Conservation (phyloP, 1,139 yeast species). For the Suhomyces chickasaworum region DNA sequence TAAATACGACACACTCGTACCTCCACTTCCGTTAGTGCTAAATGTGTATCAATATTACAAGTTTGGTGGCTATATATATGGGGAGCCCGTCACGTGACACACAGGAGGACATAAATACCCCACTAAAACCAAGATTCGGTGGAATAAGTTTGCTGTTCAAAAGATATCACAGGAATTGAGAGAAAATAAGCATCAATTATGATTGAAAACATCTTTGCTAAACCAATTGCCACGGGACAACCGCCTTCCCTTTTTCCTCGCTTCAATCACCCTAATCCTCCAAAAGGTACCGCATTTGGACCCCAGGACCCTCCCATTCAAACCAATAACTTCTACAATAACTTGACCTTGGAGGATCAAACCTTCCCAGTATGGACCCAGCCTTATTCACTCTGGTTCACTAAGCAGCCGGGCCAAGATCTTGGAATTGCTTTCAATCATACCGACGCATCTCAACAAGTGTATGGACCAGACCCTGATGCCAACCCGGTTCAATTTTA, state of each 20-base stretch:
- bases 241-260: slow-evolving; percentile 33
- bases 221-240: slow-evolving; percentile 29
- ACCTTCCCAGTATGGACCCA: slow-evolving; percentile 51
- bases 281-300: slow-evolving; percentile 32
- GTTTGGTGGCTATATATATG: no score
- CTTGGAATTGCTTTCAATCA: slow-evolving; percentile 48
- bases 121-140: background rate
- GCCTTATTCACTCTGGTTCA: slow-evolving; percentile 49
- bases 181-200: background rate
- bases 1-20: no score
- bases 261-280: slow-evolving; percentile 30
- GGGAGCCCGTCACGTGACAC: no score
- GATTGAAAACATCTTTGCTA: slow-evolving; percentile 18
- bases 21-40: no score
- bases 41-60: no score
- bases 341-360: slow-evolving; percentile 46
- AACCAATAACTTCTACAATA: slow-evolving; percentile 49
- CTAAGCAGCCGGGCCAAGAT: slow-evolving; percentile 42
- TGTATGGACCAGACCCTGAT: slow-evolving; percentile 46
- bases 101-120: background rate
- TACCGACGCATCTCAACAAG: slow-evolving; percentile 43
- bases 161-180: background rate
- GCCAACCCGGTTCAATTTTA: slow-evolving; percentile 44
- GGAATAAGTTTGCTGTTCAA: background rate
- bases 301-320: slow-evolving; percentile 37